A percentile compares a stretch with the other conserved stretches of the same genome.
These are phyloP conservation scores for Saccharomyces hybrid DNA, from an alignment of 1,139 yeast species.

Conservation along the genomic window DNA sequence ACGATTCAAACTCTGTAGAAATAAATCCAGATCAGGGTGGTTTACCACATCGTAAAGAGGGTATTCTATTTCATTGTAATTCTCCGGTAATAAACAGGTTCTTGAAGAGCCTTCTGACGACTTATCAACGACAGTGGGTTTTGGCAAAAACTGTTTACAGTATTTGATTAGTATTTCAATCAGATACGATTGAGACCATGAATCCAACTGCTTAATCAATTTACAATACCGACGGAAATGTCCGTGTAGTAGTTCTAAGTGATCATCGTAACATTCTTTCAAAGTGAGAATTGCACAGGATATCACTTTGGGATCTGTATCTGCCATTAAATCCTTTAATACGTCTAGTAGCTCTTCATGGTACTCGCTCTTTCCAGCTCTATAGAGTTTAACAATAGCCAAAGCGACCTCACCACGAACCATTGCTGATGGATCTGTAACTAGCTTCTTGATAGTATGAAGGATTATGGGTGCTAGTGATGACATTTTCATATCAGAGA, in stretches of 20 bases:
- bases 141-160: slow-evolving; percentile 49
- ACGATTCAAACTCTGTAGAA: slow-evolving; percentile 40
- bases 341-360: slow-evolving; percentile 42
- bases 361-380: slow-evolving; percentile 29
- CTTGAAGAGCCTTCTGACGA: slow-evolving; percentile 25
- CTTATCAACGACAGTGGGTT: slow-evolving; percentile 37
- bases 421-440: slow-evolving; percentile 62
- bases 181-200: slow-evolving; percentile 59
- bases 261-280: slow-evolving; percentile 44
- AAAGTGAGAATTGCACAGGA: slow-evolving; percentile 59
- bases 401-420: slow-evolving; percentile 79
- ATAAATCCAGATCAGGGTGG: slow-evolving; percentile 51
- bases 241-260: slow-evolving; percentile 63
- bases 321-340: slow-evolving; percentile 51
- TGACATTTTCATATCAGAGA: slow-evolving; percentile 72
- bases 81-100: slow-evolving; percentile 37
- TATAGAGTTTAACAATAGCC: slow-evolving; percentile 60
- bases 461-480: slow-evolving; percentile 74
- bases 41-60: slow-evolving; percentile 38
- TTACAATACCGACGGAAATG: slow-evolving; percentile 57
- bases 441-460: slow-evolving; percentile 61
- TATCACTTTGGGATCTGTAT: slow-evolving; percentile 57
- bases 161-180: slow-evolving; percentile 64
- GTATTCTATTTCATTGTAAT: slow-evolving; percentile 33
- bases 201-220: slow-evolving; percentile 51